Percentiles rank a stretch among this genome's conserved stretches.
phyloP scores from a whole-genome alignment of 2,329 filamentous ascomycete species.

The Graphiopsis chlorocephala region DNA sequence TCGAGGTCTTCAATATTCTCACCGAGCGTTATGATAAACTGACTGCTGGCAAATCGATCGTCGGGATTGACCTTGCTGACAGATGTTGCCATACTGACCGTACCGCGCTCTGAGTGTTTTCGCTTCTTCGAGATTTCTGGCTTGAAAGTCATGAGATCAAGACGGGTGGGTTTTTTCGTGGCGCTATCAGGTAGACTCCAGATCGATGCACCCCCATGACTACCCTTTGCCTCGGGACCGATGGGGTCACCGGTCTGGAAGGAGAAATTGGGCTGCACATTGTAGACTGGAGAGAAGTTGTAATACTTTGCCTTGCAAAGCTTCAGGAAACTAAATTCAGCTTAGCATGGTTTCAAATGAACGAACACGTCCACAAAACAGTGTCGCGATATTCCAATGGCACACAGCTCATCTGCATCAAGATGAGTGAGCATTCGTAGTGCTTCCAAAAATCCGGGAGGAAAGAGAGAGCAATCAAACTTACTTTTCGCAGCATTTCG shows the following conservation, averaged over 20 bases:
- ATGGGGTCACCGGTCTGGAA: constrained; percentile 95
- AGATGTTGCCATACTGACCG: constrained; percentile 95
- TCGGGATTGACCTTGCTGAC: constrained; percentile 74
- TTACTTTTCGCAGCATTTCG: constrained; percentile 92
- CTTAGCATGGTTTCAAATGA: background rate
- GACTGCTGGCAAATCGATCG: constrained; percentile 77
- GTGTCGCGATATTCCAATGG: background rate
- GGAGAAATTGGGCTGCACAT: constrained; percentile 90
- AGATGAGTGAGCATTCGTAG: background rate
- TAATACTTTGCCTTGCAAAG: constrained; percentile 99
- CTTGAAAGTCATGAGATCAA: constrained; percentile 55
- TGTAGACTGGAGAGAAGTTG: constrained; percentile 92
- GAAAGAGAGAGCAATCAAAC: constrained; percentile 37
- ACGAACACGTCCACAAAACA: background rate
- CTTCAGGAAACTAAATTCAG: constrained; percentile 75
- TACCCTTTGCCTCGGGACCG: constrained; percentile 76
- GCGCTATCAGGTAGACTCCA: constrained; percentile 74
- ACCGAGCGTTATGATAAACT: constrained; percentile 90
- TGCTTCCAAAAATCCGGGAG: background rate
- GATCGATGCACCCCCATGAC: constrained; percentile 89
- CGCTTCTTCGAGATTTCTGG: constrained; percentile 83
- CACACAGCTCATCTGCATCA: background rate
- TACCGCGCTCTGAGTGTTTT: constrained; percentile 85
- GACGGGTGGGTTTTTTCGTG: constrained; percentile 61
- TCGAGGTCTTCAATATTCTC: constrained; percentile 88